These are phyloP conservation scores for Tetrahymena elliotti DNA, from an alignment of 73 alveolate species.

Conservation along the genomic window DNA sequence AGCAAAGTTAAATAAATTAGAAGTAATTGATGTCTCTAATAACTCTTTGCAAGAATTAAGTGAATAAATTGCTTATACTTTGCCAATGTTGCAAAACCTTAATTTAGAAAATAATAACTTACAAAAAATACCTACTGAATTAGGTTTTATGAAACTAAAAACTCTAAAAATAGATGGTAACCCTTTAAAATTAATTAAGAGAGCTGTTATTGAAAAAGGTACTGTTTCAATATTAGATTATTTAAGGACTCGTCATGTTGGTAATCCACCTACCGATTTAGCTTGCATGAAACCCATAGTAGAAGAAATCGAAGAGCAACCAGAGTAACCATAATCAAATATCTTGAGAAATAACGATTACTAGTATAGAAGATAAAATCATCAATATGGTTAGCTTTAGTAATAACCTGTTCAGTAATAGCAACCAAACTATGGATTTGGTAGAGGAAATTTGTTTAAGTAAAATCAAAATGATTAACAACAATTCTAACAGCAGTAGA, in stretches of 20 bases:
- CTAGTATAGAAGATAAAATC: not conserved
- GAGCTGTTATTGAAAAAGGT: constrained; percentile 29
- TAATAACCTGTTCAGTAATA: not conserved
- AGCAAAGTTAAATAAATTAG: not conserved
- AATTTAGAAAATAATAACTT: constrained; percentile 21
- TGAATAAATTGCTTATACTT: constrained; percentile 7
- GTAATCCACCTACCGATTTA: constrained; percentile 7
- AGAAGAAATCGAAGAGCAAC: constrained; percentile 2
- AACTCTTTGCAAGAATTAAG: constrained; percentile 4
- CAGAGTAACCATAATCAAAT: not conserved
- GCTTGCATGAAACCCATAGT: not conserved
- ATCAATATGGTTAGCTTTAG: not conserved
- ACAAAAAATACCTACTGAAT: constrained; percentile 18
- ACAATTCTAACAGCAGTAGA: not conserved
- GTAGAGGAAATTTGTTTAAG: not conserved
- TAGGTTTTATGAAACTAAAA: constrained; percentile 36
- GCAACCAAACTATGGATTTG: not conserved
- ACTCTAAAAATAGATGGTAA: constrained; percentile 34
- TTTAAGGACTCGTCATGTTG: constrained; percentile 18
- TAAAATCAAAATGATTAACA: not conserved
- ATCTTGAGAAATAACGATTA: constrained; percentile 8
- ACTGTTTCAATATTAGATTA: constrained; percentile 27
- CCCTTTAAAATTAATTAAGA: constrained; percentile 25
- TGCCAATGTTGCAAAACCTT: constrained; percentile 23
- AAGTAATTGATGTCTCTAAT: constrained; percentile 23